Percentiles rank a stretch among this genome's conserved stretches.
These are phyloP conservation scores for Penicillium verrucosum DNA, from an alignment of 2,329 filamentous ascomycete genomes.

Conservation along the genomic window DNA sequence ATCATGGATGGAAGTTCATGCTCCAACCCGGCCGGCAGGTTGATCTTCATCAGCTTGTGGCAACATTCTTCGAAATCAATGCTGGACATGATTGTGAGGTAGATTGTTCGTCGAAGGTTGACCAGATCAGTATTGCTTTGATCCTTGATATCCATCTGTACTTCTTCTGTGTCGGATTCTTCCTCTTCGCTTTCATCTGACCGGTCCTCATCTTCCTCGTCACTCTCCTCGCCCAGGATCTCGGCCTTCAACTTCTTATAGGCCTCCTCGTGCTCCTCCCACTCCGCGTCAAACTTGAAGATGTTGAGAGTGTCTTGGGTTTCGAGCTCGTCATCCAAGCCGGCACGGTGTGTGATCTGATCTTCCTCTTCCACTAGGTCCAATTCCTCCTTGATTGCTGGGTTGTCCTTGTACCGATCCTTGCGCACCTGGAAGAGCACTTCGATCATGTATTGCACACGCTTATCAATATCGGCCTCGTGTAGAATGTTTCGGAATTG, in stretches of 20 bases:
- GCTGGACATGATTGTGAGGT: conserved; percentile 95
- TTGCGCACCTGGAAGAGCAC: conserved; percentile 95
- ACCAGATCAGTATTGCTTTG: conserved; percentile 95
- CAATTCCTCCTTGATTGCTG: conserved; percentile 83
- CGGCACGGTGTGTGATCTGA: conserved; percentile 86
- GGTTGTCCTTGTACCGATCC: conserved; percentile 94
- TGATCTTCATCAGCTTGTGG: conserved; percentile 95
- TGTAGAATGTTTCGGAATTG: conserved; percentile 94
- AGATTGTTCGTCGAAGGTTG: conserved; percentile 89
- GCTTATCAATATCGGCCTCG: conserved; percentile 94
- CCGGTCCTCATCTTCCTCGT: conserved; percentile 68
- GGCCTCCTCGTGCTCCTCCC: conserved; percentile 83
- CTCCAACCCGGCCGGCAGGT: conserved; percentile 81
- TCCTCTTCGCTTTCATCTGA: conserved; percentile 60
- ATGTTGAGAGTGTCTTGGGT: conserved; percentile 87
- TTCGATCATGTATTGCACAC: conserved; percentile 99
- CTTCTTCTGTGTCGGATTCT: conserved; percentile 74
- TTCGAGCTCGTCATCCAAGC: conserved; percentile 78
- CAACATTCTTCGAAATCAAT: conserved; percentile 95
- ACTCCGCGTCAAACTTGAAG: conserved; percentile 90
- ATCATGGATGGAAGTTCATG: conserved; percentile 93
- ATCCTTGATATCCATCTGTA: conserved; percentile 92
- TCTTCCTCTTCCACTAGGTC: conserved; percentile 97
- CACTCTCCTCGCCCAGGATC: conserved; percentile 90
- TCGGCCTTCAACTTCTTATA: conserved; percentile 90